phyloP scores from a whole-genome alignment of 2,329 filamentous ascomycete genomes.

The Sporothrix globosa region DNA sequence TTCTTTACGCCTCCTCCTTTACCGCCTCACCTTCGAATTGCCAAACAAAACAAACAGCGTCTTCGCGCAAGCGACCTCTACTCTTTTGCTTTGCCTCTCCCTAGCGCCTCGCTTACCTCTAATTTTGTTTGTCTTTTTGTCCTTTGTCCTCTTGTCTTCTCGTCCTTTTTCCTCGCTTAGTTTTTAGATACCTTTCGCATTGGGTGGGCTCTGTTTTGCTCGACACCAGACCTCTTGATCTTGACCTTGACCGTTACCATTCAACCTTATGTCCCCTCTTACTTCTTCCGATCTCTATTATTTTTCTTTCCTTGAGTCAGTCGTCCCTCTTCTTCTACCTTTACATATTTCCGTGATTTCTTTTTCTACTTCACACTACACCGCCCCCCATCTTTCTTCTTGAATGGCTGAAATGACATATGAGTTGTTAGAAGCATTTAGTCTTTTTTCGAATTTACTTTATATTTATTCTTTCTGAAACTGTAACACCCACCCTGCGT shows the following conservation, averaged over 20 bases:
- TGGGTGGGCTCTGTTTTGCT: slow-evolving; percentile 20
- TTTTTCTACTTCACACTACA: neutral
- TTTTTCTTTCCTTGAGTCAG: slow-evolving; percentile 13
- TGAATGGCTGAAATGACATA: slow-evolving; percentile 34
- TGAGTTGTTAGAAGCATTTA: slow-evolving; percentile 33
- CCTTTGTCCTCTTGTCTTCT: neutral
- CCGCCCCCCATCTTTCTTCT: neutral
- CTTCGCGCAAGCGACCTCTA: slow-evolving; percentile 20
- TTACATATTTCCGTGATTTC: slow-evolving; percentile 15
- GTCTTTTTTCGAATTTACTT: slow-evolving; percentile 19
- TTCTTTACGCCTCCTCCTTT: neutral
- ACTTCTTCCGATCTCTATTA: neutral
- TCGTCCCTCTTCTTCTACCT: neutral
- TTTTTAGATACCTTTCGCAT: slow-evolving; percentile 23
- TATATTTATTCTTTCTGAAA: slow-evolving; percentile 7
- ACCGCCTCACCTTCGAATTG: neutral
- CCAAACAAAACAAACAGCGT: slow-evolving; percentile 26
- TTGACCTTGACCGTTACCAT: neutral
- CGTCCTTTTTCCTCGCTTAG: neutral
- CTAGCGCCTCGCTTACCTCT: slow-evolving; percentile 26
- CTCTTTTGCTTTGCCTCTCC: neutral
- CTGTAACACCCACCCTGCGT: neutral
- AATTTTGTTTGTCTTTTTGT: slow-evolving; percentile 13
- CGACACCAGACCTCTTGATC: neutral
- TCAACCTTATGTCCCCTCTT: slow-evolving; percentile 3